A percentile compares a stretch with the other conserved stretches of the same genome.
phyloP scores from a whole-genome alignment of 352 stramenopile species.

The Pythium brassicae region DNA sequence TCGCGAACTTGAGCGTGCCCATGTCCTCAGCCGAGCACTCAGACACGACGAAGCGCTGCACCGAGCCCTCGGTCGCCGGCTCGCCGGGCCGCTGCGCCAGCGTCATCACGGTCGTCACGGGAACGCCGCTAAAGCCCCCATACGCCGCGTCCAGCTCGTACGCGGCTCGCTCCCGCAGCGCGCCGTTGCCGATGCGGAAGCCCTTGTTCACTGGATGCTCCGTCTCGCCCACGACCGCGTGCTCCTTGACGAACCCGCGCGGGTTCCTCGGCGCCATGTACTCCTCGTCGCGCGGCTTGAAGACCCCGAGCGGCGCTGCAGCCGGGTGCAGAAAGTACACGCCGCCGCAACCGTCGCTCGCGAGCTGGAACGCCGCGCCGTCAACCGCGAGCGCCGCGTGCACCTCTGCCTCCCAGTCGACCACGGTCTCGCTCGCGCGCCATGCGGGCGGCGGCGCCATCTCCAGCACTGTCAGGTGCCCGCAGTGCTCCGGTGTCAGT shows the following conservation, averaged over 20 bases:
- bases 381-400: slow-evolving; percentile 25
- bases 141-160: slow-evolving; percentile 82
- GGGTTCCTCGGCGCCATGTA: slow-evolving; percentile 99
- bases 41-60: slow-evolving; percentile 79
- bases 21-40: slow-evolving; percentile 87
- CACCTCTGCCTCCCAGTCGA: slow-evolving; percentile 42
- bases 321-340: slow-evolving; percentile 47
- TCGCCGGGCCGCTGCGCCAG: slow-evolving; percentile 46
- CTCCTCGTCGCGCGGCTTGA: slow-evolving; percentile 99
- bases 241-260: slow-evolving; percentile 89
- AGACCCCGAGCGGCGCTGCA: slow-evolving; percentile 68
- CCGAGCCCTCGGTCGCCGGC: slow-evolving; percentile 72
- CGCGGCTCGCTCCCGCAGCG: slow-evolving; percentile 74
- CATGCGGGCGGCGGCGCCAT: slow-evolving; percentile 21
- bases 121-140: slow-evolving; percentile 78
- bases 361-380: slow-evolving; percentile 50
- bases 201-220: slow-evolving; percentile 83
- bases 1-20: slow-evolving; percentile 80
- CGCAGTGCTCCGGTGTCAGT: neutral
- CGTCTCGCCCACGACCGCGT: slow-evolving; percentile 70
- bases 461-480: neutral
- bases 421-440: slow-evolving; percentile 36
- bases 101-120: slow-evolving; percentile 73
- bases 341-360: slow-evolving; percentile 74
- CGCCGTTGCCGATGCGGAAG: slow-evolving; percentile 83